A percentile compares a stretch with the other conserved stretches of the same genome.
phyloP scores from a whole-genome alignment of 192 early-diverging fungal genomes.

The Coemansia sp. region DNA sequence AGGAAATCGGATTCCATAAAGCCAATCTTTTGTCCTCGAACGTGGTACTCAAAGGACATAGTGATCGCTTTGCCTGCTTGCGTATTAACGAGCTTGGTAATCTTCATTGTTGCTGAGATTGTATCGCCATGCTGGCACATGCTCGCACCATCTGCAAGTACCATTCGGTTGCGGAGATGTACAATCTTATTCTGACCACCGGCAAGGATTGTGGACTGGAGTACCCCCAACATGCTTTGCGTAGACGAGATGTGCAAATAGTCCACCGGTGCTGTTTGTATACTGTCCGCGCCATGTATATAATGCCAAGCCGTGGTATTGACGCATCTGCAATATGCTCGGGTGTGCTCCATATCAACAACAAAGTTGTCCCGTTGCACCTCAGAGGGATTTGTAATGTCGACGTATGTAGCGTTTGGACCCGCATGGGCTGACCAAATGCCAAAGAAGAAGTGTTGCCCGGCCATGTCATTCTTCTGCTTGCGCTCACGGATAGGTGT shows the following conservation, averaged over 20 bases:
- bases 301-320: slow-evolving; percentile 59
- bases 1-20: slow-evolving; percentile 66
- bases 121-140: slow-evolving; percentile 64
- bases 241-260: no score
- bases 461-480: neutral
- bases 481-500: slow-evolving; percentile 12
- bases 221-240: no score
- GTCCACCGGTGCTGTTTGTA: slow-evolving; percentile 61
- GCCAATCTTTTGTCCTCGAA: neutral
- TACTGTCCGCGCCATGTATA: slow-evolving; percentile 40
- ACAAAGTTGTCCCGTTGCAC: neutral
- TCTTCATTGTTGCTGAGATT: slow-evolving; percentile 61
- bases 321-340: slow-evolving; percentile 65
- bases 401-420: neutral
- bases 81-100: slow-evolving; percentile 72
- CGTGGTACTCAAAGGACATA: neutral
- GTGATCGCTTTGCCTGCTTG: slow-evolving; percentile 74
- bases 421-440: slow-evolving; percentile 10
- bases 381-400: neutral
- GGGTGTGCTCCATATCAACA: slow-evolving; percentile 69
- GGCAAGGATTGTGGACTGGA: no score
- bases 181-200: slow-evolving; percentile 51
- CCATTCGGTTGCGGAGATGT: slow-evolving; percentile 80
- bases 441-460: neutral
- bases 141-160: slow-evolving; percentile 56